These are phyloP conservation scores for Penicillium lividum DNA, from an alignment of 495 filamentous ascomycete genomes.

Conservation along the genomic window DNA sequence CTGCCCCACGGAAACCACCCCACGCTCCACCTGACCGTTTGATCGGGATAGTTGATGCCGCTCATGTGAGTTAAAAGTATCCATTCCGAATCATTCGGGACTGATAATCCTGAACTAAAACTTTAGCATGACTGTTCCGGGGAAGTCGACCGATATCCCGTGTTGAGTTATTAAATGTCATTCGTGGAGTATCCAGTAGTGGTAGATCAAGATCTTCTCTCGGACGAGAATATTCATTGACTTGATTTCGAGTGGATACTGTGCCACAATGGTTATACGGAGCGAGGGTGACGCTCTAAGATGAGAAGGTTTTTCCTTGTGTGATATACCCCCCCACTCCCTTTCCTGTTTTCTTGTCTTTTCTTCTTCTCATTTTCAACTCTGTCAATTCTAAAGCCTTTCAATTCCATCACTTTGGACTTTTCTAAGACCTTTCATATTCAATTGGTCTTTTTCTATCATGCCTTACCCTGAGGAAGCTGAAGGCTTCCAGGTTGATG, in stretches of 20 bases:
- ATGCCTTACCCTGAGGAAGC: conserved; percentile 80
- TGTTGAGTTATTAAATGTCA: not conserved
- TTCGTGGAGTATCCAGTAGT: not conserved
- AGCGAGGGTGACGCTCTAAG: not conserved
- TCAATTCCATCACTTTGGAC: not conserved
- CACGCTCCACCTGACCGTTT: not conserved
- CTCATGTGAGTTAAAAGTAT: not conserved
- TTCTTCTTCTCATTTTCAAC: conserved; percentile 1
- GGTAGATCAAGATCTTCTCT: not conserved
- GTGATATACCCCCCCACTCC: conserved; percentile 4
- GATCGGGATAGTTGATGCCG: not conserved
- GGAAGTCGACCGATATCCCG: not conserved
- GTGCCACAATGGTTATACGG: not conserved
- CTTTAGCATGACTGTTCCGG: not conserved
- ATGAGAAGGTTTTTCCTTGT: not conserved
- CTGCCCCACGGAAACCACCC: not conserved
- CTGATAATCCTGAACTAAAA: not conserved
- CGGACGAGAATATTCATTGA: not conserved
- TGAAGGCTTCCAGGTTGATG: conserved; percentile 70
- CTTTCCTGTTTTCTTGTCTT: conserved; percentile 1
- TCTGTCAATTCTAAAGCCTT: not conserved
- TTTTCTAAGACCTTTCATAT: not conserved
- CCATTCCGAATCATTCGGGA: not conserved
- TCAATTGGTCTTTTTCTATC: conserved; percentile 22
- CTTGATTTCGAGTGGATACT: not conserved